Percentiles rank a stretch among this genome's conserved stretches.
These are phyloP conservation scores for Aspergillus jensenii DNA, from an alignment of 2,329 filamentous ascomycete species.

Conservation along the genomic window DNA sequence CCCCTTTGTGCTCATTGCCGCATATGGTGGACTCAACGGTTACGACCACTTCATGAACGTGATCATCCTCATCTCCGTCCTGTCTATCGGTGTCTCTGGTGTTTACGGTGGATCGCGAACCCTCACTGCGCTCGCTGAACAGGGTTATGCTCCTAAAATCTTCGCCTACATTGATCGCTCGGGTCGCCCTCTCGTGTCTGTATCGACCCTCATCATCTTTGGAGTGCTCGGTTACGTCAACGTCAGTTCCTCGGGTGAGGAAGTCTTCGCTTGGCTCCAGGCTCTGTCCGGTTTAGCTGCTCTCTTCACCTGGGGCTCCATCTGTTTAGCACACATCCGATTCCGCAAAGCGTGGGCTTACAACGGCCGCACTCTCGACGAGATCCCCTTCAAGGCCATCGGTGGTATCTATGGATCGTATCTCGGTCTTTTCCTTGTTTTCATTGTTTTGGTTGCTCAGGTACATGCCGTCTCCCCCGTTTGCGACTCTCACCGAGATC, in stretches of 20 bases:
- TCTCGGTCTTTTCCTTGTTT: constrained; percentile 58
- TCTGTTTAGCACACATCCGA: constrained; percentile 67
- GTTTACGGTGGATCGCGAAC: constrained; percentile 60
- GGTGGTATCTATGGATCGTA: constrained; percentile 64
- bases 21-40: constrained; percentile 59
- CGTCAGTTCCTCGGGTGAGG: constrained; percentile 44
- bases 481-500: background rate
- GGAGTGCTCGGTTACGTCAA: constrained; percentile 45
- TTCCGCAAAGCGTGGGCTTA: constrained; percentile 62
- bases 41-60: constrained; percentile 68
- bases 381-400: constrained; percentile 62
- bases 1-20: constrained; percentile 67
- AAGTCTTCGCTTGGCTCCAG: constrained; percentile 64
- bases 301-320: constrained; percentile 66
- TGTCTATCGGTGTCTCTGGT: constrained; percentile 60
- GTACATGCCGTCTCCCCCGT: background rate
- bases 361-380: constrained; percentile 61
- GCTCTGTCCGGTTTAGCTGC: constrained; percentile 63
- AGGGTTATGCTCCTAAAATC: constrained; percentile 46
- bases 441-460: constrained; percentile 52
- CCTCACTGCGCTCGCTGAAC: constrained; percentile 53
- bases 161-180: constrained; percentile 48
- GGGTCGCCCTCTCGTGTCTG: constrained; percentile 46
- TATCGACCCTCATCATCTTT: constrained; percentile 40
- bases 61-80: constrained; percentile 62